Conservation (phyloP, 1,284 basidiomycete species). For the Rhodotorula glutinis region DNA sequence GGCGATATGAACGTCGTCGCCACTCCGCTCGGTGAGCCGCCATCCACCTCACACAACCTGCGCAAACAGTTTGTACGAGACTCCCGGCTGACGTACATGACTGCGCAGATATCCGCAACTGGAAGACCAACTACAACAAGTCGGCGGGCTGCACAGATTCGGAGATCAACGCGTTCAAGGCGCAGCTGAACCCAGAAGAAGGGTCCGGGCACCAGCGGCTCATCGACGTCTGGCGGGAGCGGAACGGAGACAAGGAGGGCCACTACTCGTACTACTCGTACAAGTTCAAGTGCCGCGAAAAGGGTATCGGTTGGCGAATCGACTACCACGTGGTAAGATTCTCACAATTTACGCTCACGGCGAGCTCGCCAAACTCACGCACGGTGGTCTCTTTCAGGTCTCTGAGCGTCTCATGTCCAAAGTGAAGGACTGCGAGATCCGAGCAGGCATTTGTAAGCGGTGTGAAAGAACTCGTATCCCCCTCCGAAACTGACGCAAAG, state of each 20-base stretch:
- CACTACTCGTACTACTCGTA: constrained; percentile 78
- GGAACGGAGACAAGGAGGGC: constrained; percentile 60
- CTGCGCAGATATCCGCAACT: constrained; percentile 47
- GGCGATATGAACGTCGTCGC: constrained; percentile 85
- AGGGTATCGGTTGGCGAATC: constrained; percentile 81
- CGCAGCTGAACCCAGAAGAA: constrained; percentile 44
- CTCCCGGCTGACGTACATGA: constrained; percentile 24
- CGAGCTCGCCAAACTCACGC: background rate
- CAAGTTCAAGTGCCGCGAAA: constrained; percentile 67
- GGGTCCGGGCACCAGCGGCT: constrained; percentile 53
- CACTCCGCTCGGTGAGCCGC: background rate
- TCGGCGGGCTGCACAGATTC: constrained; percentile 67
- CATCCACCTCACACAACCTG: constrained; percentile 61
- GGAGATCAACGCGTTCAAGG: constrained; percentile 54
- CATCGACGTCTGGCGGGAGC: constrained; percentile 73
- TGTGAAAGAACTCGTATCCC: too few relatives aligned
- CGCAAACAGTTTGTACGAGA: background rate
- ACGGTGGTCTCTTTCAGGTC: constrained; percentile 12
- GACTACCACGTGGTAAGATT: constrained; percentile 68
- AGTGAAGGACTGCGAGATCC: constrained; percentile 42
- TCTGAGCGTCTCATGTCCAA: constrained; percentile 37
- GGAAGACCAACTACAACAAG: constrained; percentile 52
- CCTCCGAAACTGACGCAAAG: too few relatives aligned
- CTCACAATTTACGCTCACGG: background rate
- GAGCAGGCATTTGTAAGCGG: constrained; percentile 35